Evolutionary conservation across 352 stramenopile genomes (phyloP).

Genomic region (Pythium apleroticum): DNA sequence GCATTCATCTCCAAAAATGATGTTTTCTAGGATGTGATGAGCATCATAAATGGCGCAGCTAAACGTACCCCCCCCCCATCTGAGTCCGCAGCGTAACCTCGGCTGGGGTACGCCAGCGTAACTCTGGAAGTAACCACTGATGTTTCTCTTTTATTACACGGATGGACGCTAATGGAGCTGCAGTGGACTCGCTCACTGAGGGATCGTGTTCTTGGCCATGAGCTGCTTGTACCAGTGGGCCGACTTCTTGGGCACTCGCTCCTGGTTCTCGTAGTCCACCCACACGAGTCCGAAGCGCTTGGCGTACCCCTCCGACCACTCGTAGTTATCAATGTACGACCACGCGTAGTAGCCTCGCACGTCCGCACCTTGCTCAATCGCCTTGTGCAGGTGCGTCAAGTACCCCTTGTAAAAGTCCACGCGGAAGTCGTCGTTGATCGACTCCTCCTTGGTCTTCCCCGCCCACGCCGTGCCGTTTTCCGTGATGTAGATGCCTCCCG

Average conservation of each 20-base stretch:
- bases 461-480: slow-evolving; percentile 88
- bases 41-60: background rate
- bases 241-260: slow-evolving; percentile 55
- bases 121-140: too few species aligned
- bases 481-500: slow-evolving; percentile 83
- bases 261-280: slow-evolving; percentile 54
- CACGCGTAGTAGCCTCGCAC: slow-evolving; percentile 89
- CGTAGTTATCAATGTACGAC: slow-evolving; percentile 94
- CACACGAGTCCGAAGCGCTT: slow-evolving; percentile 56
- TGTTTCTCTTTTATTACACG: too few species aligned
- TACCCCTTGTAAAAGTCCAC: slow-evolving; percentile 85
- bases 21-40: background rate
- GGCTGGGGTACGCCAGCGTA: background rate
- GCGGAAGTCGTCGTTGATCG: slow-evolving; percentile 70
- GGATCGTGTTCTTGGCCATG: slow-evolving; percentile 46
- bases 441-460: slow-evolving; percentile 63
- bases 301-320: slow-evolving; percentile 82
- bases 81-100: background rate
- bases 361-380: slow-evolving; percentile 45
- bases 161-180: too few species aligned
- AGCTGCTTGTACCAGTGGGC: slow-evolving; percentile 48
- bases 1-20: background rate
- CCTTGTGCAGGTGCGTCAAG: slow-evolving; percentile 64
- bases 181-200: background rate
- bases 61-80: background rate